phyloP scores from a whole-genome alignment of 805 yeast genomes.

The Suhomyces faveliae region DNA sequence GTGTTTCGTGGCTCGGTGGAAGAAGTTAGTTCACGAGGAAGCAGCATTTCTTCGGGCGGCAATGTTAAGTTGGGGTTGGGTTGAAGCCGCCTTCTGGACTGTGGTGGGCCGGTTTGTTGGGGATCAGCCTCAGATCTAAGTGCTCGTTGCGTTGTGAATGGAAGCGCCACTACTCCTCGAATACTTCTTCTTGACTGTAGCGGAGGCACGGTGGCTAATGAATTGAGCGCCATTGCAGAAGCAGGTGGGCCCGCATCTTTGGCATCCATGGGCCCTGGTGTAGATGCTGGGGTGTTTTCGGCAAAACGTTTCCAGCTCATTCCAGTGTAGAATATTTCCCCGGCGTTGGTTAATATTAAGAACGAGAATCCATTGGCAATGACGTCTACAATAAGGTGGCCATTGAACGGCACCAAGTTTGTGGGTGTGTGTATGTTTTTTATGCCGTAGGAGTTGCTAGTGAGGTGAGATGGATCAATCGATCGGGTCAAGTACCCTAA shows the following conservation, averaged over 20 bases:
- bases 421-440: constrained; percentile 39
- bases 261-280: constrained; percentile 29
- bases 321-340: constrained; percentile 58
- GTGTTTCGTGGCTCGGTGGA: not conserved
- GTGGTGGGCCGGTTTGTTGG: constrained; percentile 1
- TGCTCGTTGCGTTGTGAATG: constrained; percentile 7
- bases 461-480: constrained; percentile 22
- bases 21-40: constrained; percentile 5
- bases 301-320: constrained; percentile 19
- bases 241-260: constrained; percentile 20
- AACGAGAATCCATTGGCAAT: constrained; percentile 67
- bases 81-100: constrained; percentile 11
- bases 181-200: constrained; percentile 10
- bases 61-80: constrained; percentile 20
- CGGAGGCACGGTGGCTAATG: not conserved
- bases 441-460: constrained; percentile 15
- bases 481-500: constrained; percentile 41
- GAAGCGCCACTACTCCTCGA: constrained; percentile 8
- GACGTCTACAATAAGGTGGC: constrained; percentile 42
- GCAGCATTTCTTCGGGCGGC: constrained; percentile 26
- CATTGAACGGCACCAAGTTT: constrained; percentile 33
- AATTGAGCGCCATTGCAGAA: constrained; percentile 8
- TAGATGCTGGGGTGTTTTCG: constrained; percentile 10
- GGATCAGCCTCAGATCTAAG: constrained; percentile 9
- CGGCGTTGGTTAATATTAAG: constrained; percentile 54